These are phyloP conservation scores for Backusella westeae DNA, from an alignment of 192 early-diverging fungal genomes.

Conservation along the genomic window DNA sequence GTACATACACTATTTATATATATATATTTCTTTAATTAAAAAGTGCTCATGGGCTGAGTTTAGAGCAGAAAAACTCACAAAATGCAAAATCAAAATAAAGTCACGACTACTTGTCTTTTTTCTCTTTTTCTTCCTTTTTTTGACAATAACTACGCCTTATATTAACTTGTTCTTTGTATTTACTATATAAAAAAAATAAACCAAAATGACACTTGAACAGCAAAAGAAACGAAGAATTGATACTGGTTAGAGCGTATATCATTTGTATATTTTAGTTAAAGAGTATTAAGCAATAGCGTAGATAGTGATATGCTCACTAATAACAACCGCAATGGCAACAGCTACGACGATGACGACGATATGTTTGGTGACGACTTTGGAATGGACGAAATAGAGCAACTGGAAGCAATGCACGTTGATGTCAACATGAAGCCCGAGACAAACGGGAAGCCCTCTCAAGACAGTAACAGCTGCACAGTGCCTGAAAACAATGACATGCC, in stretches of 20 bases:
- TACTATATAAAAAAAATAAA: neutral
- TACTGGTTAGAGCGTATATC: neutral
- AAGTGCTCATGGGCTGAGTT: too few relatives aligned
- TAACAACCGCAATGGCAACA: neutral
- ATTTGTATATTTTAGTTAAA: neutral
- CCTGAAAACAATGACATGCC: neutral
- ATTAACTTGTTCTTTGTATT: neutral
- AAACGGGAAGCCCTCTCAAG: too few relatives aligned
- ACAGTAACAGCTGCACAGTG: neutral
- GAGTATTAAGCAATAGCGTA: neutral
- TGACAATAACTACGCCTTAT: neutral
- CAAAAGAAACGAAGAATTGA: neutral
- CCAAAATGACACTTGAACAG: neutral
- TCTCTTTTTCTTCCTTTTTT: neutral
- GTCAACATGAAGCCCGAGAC: too few relatives aligned
- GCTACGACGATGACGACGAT: neutral
- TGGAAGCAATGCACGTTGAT: neutral
- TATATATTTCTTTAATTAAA: neutral
- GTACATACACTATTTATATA: neutral
- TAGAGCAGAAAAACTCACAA: neutral
- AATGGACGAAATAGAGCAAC: constrained; percentile 15
- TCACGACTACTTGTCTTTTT: neutral
- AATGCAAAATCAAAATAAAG: neutral
- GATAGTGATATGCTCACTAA: neutral
- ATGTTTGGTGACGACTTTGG: constrained; percentile 34